Percentiles rank a stretch among this genome's conserved stretches.
Evolutionary conservation across 1,284 basidiomycete species (phyloP).

Genomic region (Fistulina hepatica): DNA sequence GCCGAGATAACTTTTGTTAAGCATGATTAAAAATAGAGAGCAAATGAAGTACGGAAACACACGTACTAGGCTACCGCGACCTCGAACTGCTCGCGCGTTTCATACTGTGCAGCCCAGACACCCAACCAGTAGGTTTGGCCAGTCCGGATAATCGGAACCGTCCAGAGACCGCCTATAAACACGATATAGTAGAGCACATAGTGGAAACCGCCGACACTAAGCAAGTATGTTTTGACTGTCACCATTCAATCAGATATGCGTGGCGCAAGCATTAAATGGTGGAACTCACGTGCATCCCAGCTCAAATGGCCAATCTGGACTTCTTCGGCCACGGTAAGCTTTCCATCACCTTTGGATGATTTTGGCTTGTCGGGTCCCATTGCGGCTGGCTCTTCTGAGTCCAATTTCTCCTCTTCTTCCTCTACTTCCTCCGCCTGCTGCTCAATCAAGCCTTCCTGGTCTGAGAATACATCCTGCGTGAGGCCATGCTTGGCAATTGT

Average conservation of each 20-base stretch:
- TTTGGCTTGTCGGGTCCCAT: constrained; percentile 13
- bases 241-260: constrained; percentile 11
- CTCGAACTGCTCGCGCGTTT: constrained; percentile 16
- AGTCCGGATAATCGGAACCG: constrained; percentile 16
- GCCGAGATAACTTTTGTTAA: constrained; percentile 25
- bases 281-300: constrained; percentile 23
- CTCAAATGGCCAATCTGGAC: constrained; percentile 48
- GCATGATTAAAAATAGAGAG: neutral
- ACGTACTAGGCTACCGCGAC: constrained; percentile 24
- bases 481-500: constrained; percentile 30
- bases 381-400: constrained; percentile 26
- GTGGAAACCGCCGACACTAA: constrained; percentile 30
- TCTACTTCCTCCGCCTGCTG: constrained; percentile 24
- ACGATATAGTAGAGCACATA: constrained; percentile 31
- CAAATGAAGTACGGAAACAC: neutral
- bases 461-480: constrained; percentile 26
- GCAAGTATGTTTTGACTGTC: constrained; percentile 21
- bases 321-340: constrained; percentile 51
- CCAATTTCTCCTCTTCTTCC: constrained; percentile 28
- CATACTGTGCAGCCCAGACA: constrained; percentile 36
- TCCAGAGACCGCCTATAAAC: constrained; percentile 21
- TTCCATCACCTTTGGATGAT: constrained; percentile 24
- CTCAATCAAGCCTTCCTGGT: constrained; percentile 25
- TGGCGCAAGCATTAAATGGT: constrained; percentile 12
- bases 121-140: constrained; percentile 38